phyloP scores from a whole-genome alignment of 345 rosid genomes.

The Trapa bicornis region DNA sequence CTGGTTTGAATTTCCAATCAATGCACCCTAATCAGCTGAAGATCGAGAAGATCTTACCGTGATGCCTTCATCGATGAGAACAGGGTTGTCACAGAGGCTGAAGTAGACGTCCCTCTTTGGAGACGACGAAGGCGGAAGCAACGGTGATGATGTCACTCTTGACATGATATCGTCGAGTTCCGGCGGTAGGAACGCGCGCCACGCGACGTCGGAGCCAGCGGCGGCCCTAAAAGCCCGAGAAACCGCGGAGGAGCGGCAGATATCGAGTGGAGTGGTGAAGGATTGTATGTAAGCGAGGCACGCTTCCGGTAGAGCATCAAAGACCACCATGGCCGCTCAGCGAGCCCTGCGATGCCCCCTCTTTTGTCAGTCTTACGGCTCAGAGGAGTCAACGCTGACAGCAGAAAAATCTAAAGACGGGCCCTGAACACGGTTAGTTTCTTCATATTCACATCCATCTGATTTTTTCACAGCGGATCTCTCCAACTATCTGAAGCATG shows the following conservation, averaged over 20 bases:
- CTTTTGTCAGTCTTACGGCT: too few species aligned
- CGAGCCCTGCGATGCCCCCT: too few species aligned
- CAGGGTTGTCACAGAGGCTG: conserved; percentile 23
- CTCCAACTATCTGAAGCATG: too few species aligned
- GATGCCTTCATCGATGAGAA: conserved; percentile 27
- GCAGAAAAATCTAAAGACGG: too few species aligned
- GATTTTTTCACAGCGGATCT: too few species aligned
- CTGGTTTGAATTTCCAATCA: not conserved
- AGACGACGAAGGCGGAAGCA: conserved; percentile 7
- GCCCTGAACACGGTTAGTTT: too few species aligned
- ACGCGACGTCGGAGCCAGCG: conserved; percentile 32
- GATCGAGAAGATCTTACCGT: conserved; percentile 21
- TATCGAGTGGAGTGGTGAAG: conserved; percentile 26
- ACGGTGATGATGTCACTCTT: not conserved
- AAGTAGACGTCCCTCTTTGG: conserved; percentile 32
- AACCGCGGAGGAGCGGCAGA: conserved; percentile 26
- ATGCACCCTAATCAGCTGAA: not conserved
- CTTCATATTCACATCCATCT: too few species aligned
- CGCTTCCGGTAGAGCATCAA: conserved; percentile 19
- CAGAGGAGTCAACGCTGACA: too few species aligned
- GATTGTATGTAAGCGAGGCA: conserved; percentile 33
- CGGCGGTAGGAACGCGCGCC: conserved; percentile 38
- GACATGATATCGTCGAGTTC: conserved; percentile 21
- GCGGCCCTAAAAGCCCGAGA: conserved; percentile 26
- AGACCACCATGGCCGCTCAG: conserved; percentile 5